Percentiles rank a stretch among this genome's conserved stretches.
phyloP scores from a whole-genome alignment of 164 flowering plant genomes.

The Euptelea pleiosperma region DNA sequence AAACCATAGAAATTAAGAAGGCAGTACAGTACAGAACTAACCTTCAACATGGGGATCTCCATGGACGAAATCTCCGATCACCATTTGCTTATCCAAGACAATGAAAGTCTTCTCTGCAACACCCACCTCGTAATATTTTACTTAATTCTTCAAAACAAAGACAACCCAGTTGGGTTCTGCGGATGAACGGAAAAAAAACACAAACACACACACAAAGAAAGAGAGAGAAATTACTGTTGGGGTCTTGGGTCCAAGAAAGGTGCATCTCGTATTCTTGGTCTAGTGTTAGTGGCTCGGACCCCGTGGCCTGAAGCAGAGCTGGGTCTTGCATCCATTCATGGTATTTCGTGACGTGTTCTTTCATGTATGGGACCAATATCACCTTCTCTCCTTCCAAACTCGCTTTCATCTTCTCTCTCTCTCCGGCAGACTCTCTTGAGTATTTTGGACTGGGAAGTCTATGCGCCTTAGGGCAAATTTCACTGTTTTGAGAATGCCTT shows the following conservation, averaged over 20 bases:
- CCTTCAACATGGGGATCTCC: constrained; percentile 88
- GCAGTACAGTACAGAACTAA: constrained; percentile 20
- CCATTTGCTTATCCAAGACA: constrained; percentile 67
- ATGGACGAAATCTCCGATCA: constrained; percentile 52
- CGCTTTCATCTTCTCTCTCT: constrained; percentile 36
- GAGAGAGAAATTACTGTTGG: constrained; percentile 40
- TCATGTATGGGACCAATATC: constrained; percentile 82
- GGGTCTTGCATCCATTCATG: constrained; percentile 96
- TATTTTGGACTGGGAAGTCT: too few species aligned
- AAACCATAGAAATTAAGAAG: not conserved
- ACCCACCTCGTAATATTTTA: constrained; percentile 2
- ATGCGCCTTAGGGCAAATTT: too few species aligned
- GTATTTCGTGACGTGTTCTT: constrained; percentile 75
- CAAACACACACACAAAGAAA: not conserved
- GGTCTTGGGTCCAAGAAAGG: constrained; percentile 84
- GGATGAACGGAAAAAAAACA: not conserved
- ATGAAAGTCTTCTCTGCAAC: constrained; percentile 86
- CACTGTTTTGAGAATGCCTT: too few species aligned
- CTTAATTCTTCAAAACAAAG: constrained; percentile 8
- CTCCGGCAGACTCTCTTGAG: constrained; percentile 13
- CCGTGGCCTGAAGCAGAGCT: constrained; percentile 71
- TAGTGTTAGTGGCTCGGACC: constrained; percentile 90
- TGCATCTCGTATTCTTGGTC: constrained; percentile 83
- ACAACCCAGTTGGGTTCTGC: constrained; percentile 10
- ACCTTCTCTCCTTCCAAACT: constrained; percentile 74